Percentiles rank a stretch among this genome's conserved stretches.
Evolutionary conservation across 495 filamentous ascomycete genomes (phyloP).

Genomic region (Aspergillus conjunctus): DNA sequence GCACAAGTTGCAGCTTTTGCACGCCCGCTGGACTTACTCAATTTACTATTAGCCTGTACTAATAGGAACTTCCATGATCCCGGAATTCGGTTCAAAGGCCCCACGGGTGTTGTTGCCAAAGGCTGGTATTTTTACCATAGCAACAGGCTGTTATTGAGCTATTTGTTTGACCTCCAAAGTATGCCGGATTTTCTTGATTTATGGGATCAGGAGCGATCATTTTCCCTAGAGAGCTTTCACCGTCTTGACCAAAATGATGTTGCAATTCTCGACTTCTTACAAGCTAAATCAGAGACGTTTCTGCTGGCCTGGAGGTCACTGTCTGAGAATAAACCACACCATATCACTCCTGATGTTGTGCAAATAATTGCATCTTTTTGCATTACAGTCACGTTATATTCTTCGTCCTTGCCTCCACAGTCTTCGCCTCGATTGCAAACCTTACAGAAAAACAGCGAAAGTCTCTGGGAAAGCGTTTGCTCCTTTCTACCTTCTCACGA

Average conservation of each 20-base stretch:
- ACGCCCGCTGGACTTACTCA: conserved; percentile 42
- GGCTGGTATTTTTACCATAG: conserved; percentile 42
- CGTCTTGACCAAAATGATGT: conserved; percentile 44
- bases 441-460: conserved; percentile 34
- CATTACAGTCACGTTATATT: conserved; percentile 38
- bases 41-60: conserved; percentile 45
- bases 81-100: conserved; percentile 26
- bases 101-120: conserved; percentile 34
- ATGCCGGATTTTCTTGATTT: conserved; percentile 30
- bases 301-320: conserved; percentile 48
- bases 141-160: conserved; percentile 38
- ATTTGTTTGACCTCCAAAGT: conserved; percentile 37
- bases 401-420: conserved; percentile 38
- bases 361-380: conserved; percentile 52
- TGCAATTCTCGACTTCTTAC: conserved; percentile 49
- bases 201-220: conserved; percentile 29
- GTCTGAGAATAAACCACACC: conserved; percentile 41
- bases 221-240: conserved; percentile 27
- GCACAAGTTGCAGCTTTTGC: conserved; percentile 46
- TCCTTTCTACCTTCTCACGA: conserved; percentile 36
- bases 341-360: conserved; percentile 49
- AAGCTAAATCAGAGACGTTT: conserved; percentile 47
- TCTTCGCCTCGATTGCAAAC: conserved; percentile 29
- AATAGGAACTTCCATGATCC: conserved; percentile 36
- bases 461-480: conserved; percentile 42